These are phyloP conservation scores for Cystofilobasidium bisporidii DNA, from an alignment of 768 basidiomycete genomes.

Conservation along the genomic window DNA sequence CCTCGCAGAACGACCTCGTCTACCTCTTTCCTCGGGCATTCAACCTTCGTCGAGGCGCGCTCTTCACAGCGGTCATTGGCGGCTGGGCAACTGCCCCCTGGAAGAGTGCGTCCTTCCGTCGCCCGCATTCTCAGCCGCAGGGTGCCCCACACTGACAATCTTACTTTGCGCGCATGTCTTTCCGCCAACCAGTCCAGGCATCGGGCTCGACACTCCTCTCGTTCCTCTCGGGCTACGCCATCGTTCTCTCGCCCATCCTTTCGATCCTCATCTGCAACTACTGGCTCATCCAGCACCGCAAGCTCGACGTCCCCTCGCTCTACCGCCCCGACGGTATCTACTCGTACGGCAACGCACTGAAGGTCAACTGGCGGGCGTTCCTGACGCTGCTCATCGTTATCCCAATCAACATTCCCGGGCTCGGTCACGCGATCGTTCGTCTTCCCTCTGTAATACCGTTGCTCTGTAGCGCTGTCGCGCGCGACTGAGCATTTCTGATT, in stretches of 20 bases:
- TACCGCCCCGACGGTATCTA: constrained; percentile 16
- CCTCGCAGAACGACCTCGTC: constrained; percentile 3
- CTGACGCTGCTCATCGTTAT: constrained; percentile 5
- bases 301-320: constrained; percentile 6
- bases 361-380: constrained; percentile 11
- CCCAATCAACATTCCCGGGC: constrained; percentile 5
- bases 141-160: no score
- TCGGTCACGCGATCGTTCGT: neutral
- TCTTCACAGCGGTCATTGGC: constrained; percentile 11
- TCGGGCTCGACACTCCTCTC: constrained; percentile 6
- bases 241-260: constrained; percentile 7
- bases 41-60: constrained; percentile 7
- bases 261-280: constrained; percentile 5
- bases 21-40: neutral
- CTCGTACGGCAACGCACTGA: neutral
- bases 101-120: neutral
- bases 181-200: neutral
- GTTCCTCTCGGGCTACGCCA: constrained; percentile 8
- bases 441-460: no score
- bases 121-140: no score
- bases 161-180: no score
- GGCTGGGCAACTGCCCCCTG: constrained; percentile 11
- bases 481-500: no score
- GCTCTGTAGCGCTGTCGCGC: no score
- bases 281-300: neutral